phyloP scores from a whole-genome alignment of 1,284 basidiomycete genomes.

The Boletellus deceptivus region DNA sequence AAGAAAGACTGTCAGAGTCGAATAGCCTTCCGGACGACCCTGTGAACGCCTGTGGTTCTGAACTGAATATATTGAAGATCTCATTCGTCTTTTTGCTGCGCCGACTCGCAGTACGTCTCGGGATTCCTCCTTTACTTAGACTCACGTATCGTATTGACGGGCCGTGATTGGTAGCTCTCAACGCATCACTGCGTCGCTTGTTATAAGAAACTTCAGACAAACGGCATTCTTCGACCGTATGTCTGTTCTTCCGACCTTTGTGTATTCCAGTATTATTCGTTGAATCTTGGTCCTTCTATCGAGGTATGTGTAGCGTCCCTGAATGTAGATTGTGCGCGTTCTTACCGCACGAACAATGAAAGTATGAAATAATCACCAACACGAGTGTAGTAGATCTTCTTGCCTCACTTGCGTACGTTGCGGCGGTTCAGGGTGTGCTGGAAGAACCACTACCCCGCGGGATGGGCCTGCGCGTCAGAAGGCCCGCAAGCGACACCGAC shows the following conservation, averaged over 20 bases:
- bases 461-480: slow-evolving; percentile 50
- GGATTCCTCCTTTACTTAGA: neutral
- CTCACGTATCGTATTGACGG: neutral
- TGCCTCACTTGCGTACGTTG: slow-evolving; percentile 50
- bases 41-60: neutral
- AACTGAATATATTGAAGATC: neutral
- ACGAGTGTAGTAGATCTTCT: neutral
- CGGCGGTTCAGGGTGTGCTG: slow-evolving; percentile 48
- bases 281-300: slow-evolving; percentile 59
- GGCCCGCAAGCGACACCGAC: neutral
- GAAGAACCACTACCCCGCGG: slow-evolving; percentile 58
- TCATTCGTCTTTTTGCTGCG: neutral
- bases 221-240: slow-evolving; percentile 63
- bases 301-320: slow-evolving; percentile 41
- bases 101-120: neutral
- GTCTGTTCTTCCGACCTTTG: slow-evolving; percentile 61
- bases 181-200: slow-evolving; percentile 63
- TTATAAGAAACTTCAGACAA: slow-evolving; percentile 51
- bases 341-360: too few relatives aligned
- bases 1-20: neutral
- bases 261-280: slow-evolving; percentile 60
- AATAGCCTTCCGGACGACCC: neutral
- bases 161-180: slow-evolving; percentile 44
- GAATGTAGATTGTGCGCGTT: neutral
- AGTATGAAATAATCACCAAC: neutral